Conservation (phyloP, 805 yeast genomes). For the Saccharomycopsis schoenii region DNA sequence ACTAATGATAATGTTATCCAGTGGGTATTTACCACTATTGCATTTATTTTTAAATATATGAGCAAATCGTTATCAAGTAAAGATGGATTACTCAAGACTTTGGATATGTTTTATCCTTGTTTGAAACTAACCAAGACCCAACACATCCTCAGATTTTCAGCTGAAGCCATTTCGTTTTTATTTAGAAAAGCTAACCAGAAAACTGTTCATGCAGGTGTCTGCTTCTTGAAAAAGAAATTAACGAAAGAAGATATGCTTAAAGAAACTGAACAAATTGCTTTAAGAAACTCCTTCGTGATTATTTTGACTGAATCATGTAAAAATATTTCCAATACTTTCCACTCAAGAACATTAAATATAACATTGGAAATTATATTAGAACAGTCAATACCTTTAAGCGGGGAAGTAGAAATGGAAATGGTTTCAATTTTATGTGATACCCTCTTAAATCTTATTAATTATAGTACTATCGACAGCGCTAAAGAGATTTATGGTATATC, state of each 20-base stretch:
- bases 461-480: conserved; percentile 42
- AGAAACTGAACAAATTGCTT: conserved; percentile 34
- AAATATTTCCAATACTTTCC: conserved; percentile 61
- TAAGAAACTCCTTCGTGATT: conserved; percentile 46
- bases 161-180: conserved; percentile 82
- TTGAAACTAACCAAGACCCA: conserved; percentile 48
- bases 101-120: conserved; percentile 51
- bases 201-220: conserved; percentile 26
- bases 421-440: conserved; percentile 49
- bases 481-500: conserved; percentile 30
- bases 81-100: conserved; percentile 48
- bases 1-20: conserved; percentile 61
- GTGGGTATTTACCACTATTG: conserved; percentile 74
- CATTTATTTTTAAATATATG: conserved; percentile 83
- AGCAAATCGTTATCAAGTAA: conserved; percentile 54
- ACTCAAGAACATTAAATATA: conserved; percentile 48
- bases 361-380: conserved; percentile 39
- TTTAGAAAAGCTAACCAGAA: conserved; percentile 51
- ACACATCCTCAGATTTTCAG: conserved; percentile 69
- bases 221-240: conserved; percentile 13
- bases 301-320: conserved; percentile 67
- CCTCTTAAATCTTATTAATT: conserved; percentile 40
- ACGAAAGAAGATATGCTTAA: conserved; percentile 11
- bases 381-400: conserved; percentile 23
- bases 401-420: conserved; percentile 21